Percentiles rank a stretch among this genome's conserved stretches.
phyloP scores from a whole-genome alignment of 1,284 basidiomycete genomes.

The Erythrobasidium hasegawianum region DNA sequence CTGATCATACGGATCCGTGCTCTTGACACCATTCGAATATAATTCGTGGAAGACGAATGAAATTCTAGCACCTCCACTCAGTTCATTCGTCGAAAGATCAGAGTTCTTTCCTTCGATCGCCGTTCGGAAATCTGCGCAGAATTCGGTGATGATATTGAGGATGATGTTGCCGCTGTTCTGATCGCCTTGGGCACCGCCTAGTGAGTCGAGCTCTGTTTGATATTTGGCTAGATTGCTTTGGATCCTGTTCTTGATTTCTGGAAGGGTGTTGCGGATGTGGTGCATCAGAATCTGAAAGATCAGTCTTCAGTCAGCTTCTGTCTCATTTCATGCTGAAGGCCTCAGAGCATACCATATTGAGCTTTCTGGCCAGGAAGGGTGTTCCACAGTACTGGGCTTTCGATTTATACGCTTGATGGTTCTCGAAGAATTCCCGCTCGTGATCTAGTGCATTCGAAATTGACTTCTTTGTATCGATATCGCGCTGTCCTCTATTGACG shows the following conservation, averaged over 20 bases:
- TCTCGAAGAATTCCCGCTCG: constrained; percentile 90
- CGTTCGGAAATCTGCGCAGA: constrained; percentile 91
- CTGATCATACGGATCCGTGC: constrained; percentile 95
- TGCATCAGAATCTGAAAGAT: constrained; percentile 85
- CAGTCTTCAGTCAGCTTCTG: too few species aligned
- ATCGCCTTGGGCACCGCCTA: constrained; percentile 84
- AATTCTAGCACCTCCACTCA: constrained; percentile 95
- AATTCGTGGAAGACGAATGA: constrained; percentile 97
- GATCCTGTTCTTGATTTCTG: constrained; percentile 94
- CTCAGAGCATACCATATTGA: constrained; percentile 74
- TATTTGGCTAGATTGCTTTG: constrained; percentile 80
- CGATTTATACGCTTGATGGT: constrained; percentile 82
- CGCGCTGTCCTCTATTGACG: constrained; percentile 92
- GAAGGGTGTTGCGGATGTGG: constrained; percentile 91
- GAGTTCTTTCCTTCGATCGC: constrained; percentile 96
- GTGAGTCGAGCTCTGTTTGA: constrained; percentile 72
- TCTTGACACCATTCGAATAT: constrained; percentile 92
- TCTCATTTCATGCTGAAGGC: too few species aligned
- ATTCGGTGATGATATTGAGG: constrained; percentile 93
- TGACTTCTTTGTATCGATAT: constrained; percentile 83
- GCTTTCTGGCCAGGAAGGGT: constrained; percentile 91
- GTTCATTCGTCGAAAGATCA: constrained; percentile 87
- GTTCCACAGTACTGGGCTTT: constrained; percentile 97
- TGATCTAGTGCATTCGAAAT: constrained; percentile 80
- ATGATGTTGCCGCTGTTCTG: constrained; percentile 79